Evolutionary conservation across 2,329 filamentous ascomycete species (phyloP).

Genomic region (Aspergillus candidus): DNA sequence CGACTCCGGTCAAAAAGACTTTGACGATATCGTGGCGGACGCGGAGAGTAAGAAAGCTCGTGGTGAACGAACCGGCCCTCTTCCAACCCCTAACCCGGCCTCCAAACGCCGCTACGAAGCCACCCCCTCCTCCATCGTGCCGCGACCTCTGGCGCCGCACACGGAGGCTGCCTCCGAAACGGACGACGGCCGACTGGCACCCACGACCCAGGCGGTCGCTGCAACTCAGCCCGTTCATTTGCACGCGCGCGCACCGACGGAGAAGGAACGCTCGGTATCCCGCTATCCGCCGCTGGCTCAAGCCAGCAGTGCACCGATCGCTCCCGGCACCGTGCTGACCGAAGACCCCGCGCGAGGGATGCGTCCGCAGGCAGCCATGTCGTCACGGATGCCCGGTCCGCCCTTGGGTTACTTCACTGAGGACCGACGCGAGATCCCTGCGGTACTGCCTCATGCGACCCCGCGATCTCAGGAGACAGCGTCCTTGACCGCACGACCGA

Average conservation of each 20-base stretch:
- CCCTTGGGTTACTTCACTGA: slow-evolving; percentile 42
- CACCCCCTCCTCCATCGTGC: slow-evolving; percentile 37
- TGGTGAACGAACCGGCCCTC: slow-evolving; percentile 39
- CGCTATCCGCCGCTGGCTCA: slow-evolving; percentile 37
- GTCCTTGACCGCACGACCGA: slow-evolving; percentile 26
- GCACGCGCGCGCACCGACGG: slow-evolving; percentile 28
- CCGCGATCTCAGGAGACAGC: slow-evolving; percentile 23
- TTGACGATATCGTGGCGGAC: slow-evolving; percentile 38
- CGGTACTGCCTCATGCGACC: slow-evolving; percentile 19
- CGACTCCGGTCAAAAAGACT: slow-evolving; percentile 39
- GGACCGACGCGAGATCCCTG: slow-evolving; percentile 29
- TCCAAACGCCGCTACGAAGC: slow-evolving; percentile 46
- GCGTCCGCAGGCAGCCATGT: slow-evolving; percentile 25
- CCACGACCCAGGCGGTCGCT: slow-evolving; percentile 26
- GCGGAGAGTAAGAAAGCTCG: slow-evolving; percentile 42
- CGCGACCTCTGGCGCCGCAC: slow-evolving; percentile 39
- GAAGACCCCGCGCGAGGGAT: slow-evolving; percentile 32
- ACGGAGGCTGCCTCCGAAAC: slow-evolving; percentile 31
- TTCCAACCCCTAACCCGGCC: slow-evolving; percentile 40
- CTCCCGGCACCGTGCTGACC: slow-evolving; percentile 20
- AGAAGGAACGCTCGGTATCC: slow-evolving; percentile 29
- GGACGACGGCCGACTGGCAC: slow-evolving; percentile 25
- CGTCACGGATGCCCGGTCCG: slow-evolving; percentile 36
- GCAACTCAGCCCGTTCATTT: slow-evolving; percentile 27
- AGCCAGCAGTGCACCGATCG: slow-evolving; percentile 27